Base-by-base conservation (phyloP, 495 filamentous ascomycete species). In the Evernia prunastri region DNA sequence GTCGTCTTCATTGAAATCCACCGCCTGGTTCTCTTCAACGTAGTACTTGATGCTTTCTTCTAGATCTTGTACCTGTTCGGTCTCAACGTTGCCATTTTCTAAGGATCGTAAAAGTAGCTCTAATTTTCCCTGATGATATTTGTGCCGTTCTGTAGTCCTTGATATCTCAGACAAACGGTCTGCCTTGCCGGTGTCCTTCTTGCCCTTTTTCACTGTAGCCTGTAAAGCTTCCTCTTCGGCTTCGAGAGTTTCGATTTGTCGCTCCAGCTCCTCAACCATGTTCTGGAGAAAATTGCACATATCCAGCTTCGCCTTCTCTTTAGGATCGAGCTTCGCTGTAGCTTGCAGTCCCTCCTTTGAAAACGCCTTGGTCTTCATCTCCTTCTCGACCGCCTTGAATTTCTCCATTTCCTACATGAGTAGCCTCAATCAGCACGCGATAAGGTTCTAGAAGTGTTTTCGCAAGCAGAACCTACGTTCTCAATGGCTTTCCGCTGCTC, bases 361-460 rank as follows among this genome's bases (percentile, higher is more conserved):
- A 75, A 96, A 98, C 63, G 94, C 93, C 77, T 98, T 98, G 56
- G 94, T 98, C 79, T 98, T 98, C 93, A 98, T 97, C 74, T 96
- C 94, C 80, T 98, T 98, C 78, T 98, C 94, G n/a, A 98, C 94
- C 31, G 91, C 92, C 81, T 98, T 98, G 84, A 98, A 98, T 70
- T 89, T 90, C 77, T 98, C 94, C 94, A 98, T 98, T 87, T 96
- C 91, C 95, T 97, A 77, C 70, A 74, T 65, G 75, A 59, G 56
- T 23, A 61, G 42, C 56, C 17, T n/a, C 33, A 4, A 53, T 65
- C 49, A 66, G 61, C 56, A 53, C 37, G 54, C 72, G 27, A 67
- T 65, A 47, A 39, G 62, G 43, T 27, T 47, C 62, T 51, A 56
- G 42, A 17, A 37, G 49, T 20, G 20, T n/a, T 45, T 17, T 27